Conservation (phyloP, 805 yeast genomes). For the Metschnikowia sp. region DNA sequence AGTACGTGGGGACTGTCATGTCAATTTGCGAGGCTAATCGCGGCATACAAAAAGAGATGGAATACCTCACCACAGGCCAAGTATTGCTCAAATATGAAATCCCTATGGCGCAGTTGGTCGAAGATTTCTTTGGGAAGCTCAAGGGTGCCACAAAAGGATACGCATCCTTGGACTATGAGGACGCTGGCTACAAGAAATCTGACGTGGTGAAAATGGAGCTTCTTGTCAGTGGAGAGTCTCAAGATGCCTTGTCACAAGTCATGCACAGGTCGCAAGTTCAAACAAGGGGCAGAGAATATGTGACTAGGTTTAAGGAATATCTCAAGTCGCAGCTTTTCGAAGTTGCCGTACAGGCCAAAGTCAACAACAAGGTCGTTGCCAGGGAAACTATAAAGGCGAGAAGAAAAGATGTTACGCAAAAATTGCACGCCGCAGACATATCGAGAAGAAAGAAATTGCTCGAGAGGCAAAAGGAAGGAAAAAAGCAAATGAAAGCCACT, state of each 20-base stretch:
- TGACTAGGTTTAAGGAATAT: constrained; percentile 73
- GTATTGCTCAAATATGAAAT: constrained; percentile 73
- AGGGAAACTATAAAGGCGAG: constrained; percentile 92
- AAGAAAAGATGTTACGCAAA: constrained; percentile 91
- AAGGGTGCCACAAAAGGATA: constrained; percentile 89
- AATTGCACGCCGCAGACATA: constrained; percentile 89
- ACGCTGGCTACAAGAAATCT: constrained; percentile 77
- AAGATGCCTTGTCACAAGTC: constrained; percentile 90
- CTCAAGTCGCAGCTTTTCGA: constrained; percentile 83
- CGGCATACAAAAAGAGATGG: constrained; percentile 77
- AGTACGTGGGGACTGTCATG: constrained; percentile 84
- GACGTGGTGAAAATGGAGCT: constrained; percentile 86
- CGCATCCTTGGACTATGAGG: constrained; percentile 93
- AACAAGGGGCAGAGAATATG: constrained; percentile 75
- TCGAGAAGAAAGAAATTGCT: constrained; percentile 84
- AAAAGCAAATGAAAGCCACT: constrained; percentile 72
- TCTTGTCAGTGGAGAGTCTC: constrained; percentile 81
- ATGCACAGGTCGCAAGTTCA: constrained; percentile 81
- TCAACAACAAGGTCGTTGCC: constrained; percentile 76
- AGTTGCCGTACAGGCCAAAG: constrained; percentile 87
- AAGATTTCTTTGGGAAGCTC: constrained; percentile 91
- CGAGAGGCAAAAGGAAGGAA: constrained; percentile 90
- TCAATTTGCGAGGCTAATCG: constrained; percentile 79
- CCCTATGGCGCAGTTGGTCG: constrained; percentile 87
- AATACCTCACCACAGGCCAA: constrained; percentile 76